Evolutionary conservation across 1,139 yeast species (phyloP), one percentile per base, ranked within the genome.

Genomic region (Kazachstania sp.): DNA sequence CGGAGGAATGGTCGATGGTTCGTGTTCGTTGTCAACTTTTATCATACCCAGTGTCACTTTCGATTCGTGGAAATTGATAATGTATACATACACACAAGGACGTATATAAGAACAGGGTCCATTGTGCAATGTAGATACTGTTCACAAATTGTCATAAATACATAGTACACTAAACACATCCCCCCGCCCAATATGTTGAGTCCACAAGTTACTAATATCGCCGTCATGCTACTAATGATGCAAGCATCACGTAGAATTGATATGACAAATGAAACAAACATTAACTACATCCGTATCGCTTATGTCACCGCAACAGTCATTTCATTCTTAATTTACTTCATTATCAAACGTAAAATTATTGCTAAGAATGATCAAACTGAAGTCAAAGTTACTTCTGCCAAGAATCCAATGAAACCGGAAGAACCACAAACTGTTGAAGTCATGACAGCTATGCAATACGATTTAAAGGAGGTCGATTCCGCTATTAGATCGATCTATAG

Each of bases 151-250:
- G 3, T 16, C 4, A 9, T 3, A 18, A 7, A 16, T 8, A 18
- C 29, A 37, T 6, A 37, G n/a, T 8, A 37, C 39, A 19, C 28
- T 9, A 28, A 37, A 3, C 11, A 36, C 28, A 36, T 13, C 16
- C 13, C 11, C 18, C 8, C n/a, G 9, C 39, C 12, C 18, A 7
- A 13, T 4, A 44, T 45, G 51, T 79, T 86, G 85, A 86, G 86
- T 66, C 94, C 98, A 45, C 95, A 95, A 58, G 73, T 88, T 56
- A 71, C 88, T 58, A 90, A 92, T 72, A 72, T 92, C 62, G 86
- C 76, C 59, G 72, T 92, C 78, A 90, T 90, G 96, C 84, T 92
- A 67, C 83, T 83, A 75, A 86, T 88, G 88, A 92, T 90, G 97
- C 97, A 92, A 71, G 84, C 88, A 54, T 80, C 97, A 56, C 87